These are phyloP conservation scores for Litsea cubeba DNA, from an alignment of 164 flowering plant species.

Conservation along the genomic window DNA sequence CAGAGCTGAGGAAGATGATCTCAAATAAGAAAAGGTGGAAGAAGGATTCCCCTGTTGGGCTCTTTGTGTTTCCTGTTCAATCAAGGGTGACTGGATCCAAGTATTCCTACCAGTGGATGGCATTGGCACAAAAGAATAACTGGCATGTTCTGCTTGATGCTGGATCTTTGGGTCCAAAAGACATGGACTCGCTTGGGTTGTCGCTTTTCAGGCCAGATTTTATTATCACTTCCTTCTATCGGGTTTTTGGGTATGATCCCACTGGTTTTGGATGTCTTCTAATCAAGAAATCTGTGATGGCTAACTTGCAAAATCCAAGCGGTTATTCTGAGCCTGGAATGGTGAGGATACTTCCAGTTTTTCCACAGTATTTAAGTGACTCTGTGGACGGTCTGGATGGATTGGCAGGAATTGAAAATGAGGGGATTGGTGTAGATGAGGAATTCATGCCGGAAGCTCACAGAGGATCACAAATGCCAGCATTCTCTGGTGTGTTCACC, in stretches of 20 bases:
- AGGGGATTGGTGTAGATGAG: slow-evolving; percentile 22
- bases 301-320: slow-evolving; percentile 47
- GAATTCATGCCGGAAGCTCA: slow-evolving; percentile 34
- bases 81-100: slow-evolving; percentile 75
- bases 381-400: slow-evolving; percentile 53
- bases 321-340: slow-evolving; percentile 63
- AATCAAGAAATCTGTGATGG: slow-evolving; percentile 75
- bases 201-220: slow-evolving; percentile 87
- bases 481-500: slow-evolving; percentile 66
- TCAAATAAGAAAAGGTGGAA: slow-evolving; percentile 41
- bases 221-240: slow-evolving; percentile 74
- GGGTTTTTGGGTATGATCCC: slow-evolving; percentile 81
- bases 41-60: slow-evolving; percentile 57
- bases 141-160: slow-evolving; percentile 98
- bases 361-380: slow-evolving; percentile 58
- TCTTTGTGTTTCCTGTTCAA: slow-evolving; percentile 89
- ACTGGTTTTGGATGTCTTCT: slow-evolving; percentile 88
- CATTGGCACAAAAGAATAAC: slow-evolving; percentile 72
- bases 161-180: slow-evolving; percentile 81
- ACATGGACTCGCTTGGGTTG: slow-evolving; percentile 89
- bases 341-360: slow-evolving; percentile 62
- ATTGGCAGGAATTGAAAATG: slow-evolving; percentile 37
- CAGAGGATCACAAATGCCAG: slow-evolving; percentile 47
- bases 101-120: slow-evolving; percentile 92
- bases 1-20: slow-evolving; percentile 49